These are phyloP conservation scores for Sutorius eximius DNA, from an alignment of 1,284 basidiomycete genomes.

Conservation along the genomic window DNA sequence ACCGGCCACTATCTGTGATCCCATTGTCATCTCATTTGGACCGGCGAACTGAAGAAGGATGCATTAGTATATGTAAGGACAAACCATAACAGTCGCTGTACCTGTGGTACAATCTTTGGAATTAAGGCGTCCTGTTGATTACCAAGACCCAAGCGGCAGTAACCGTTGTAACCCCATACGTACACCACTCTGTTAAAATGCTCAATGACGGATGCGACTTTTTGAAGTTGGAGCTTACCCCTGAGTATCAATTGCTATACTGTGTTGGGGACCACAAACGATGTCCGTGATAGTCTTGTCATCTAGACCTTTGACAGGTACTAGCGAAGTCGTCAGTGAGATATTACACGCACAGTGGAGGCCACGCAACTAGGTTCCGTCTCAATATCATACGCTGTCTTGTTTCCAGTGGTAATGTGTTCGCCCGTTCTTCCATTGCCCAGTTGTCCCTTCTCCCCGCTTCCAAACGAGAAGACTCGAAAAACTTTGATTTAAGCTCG, in stretches of 20 bases:
- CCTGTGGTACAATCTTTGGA: slow-evolving; percentile 78
- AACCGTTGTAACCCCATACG: slow-evolving; percentile 86
- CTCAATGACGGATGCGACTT: slow-evolving; percentile 6
- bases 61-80: background rate
- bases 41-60: slow-evolving; percentile 62
- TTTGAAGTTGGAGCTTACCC: slow-evolving; percentile 46
- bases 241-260: slow-evolving; percentile 75
- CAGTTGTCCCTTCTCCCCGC: slow-evolving; percentile 90
- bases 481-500: slow-evolving; percentile 5
- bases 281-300: slow-evolving; percentile 80
- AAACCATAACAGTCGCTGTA: slow-evolving; percentile 18
- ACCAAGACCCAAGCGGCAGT: slow-evolving; percentile 79
- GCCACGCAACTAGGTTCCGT: slow-evolving; percentile 59
- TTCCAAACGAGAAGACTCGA: slow-evolving; percentile 84
- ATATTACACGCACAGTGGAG: slow-evolving; percentile 4
- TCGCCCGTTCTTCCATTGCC: slow-evolving; percentile 91
- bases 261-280: slow-evolving; percentile 85
- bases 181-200: slow-evolving; percentile 56
- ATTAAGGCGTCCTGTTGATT: slow-evolving; percentile 80
- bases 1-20: slow-evolving; percentile 70
- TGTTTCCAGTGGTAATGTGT: slow-evolving; percentile 81
- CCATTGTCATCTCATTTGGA: slow-evolving; percentile 65
- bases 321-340: slow-evolving; percentile 38
- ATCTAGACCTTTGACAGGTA: slow-evolving; percentile 69
- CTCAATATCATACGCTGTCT: slow-evolving; percentile 81